These are phyloP conservation scores for Sphagnum magellanicum DNA, from an alignment of 228 moss, liverwort and hornwort species.

Conservation along the genomic window DNA sequence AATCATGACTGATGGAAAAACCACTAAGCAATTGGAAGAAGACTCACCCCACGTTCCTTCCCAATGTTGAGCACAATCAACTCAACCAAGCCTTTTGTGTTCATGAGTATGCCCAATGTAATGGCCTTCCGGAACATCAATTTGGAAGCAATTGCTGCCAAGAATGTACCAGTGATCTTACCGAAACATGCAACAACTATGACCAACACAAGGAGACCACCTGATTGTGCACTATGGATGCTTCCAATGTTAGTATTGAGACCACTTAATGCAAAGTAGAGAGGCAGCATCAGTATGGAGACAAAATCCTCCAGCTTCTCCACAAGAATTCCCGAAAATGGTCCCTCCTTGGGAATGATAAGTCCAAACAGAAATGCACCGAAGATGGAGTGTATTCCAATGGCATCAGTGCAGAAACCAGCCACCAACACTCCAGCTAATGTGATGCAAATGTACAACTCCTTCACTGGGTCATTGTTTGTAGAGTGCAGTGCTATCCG, in stretches of 20 bases:
- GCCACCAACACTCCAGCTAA: conserved; percentile 42
- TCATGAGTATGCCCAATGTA: conserved; percentile 73
- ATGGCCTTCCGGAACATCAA: conserved; percentile 42
- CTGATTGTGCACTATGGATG: conserved; percentile 33
- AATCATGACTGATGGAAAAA: no score
- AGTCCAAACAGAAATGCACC: conserved; percentile 75
- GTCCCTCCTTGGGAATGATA: conserved; percentile 66
- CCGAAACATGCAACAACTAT: conserved; percentile 66
- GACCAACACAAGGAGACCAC: conserved; percentile 70
- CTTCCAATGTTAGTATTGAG: conserved; percentile 63
- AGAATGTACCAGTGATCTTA: conserved; percentile 47
- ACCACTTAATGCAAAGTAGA: conserved; percentile 79
- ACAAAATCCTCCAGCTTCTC: conserved; percentile 81
- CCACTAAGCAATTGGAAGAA: no score
- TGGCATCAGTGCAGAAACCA: conserved; percentile 62
- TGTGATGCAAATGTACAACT: conserved; percentile 52
- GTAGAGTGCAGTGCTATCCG: conserved; percentile 41
- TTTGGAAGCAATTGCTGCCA: conserved; percentile 43
- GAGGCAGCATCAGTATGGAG: conserved; percentile 55
- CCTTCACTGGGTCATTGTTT: conserved; percentile 51
- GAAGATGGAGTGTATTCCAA: conserved; percentile 77
- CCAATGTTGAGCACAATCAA: conserved; percentile 92
- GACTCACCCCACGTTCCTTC: conserved; percentile 62
- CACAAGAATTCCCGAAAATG: conserved; percentile 52
- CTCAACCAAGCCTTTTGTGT: conserved; percentile 85